Percentiles rank a stretch among this genome's conserved stretches.
Conservation (phyloP, 805 yeast genomes). For the Cyberlindnera misumaiensis region DNA sequence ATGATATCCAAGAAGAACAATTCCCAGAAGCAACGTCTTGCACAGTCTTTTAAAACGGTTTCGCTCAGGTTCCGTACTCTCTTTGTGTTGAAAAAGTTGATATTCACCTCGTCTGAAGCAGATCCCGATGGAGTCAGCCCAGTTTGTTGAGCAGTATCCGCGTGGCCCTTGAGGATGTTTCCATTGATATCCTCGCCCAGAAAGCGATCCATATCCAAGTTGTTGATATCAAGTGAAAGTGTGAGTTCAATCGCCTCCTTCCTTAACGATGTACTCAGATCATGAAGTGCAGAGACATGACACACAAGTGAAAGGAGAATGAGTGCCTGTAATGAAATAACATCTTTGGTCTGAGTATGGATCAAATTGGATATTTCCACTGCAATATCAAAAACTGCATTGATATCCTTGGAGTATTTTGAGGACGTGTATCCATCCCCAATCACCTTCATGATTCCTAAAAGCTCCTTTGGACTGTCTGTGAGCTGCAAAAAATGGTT, state of each 20-base stretch:
- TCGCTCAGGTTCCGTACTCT: conserved; percentile 19
- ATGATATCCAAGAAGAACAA: conserved; percentile 43
- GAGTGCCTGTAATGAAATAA: conserved; percentile 37
- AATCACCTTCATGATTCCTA: conserved; percentile 40
- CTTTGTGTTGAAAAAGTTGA: conserved; percentile 18
- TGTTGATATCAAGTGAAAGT: conserved; percentile 31
- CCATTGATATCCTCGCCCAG: conserved; percentile 22
- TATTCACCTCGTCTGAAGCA: conserved; percentile 15
- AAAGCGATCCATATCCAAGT: conserved; percentile 28
- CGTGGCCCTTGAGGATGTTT: conserved; percentile 1
- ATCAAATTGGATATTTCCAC: conserved; percentile 26
- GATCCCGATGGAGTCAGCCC: conserved; percentile 12
- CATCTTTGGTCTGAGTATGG: conserved; percentile 29
- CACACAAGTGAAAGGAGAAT: conserved; percentile 36
- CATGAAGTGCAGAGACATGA: conserved; percentile 47
- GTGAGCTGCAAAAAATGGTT: conserved; percentile 25
- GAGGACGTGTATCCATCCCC: conserved; percentile 40
- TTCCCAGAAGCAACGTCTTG: conserved; percentile 47
- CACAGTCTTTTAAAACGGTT: conserved; percentile 20
- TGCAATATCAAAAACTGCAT: conserved; percentile 32
- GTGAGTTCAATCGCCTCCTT: conserved; percentile 35
- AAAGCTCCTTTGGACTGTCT: conserved; percentile 33
- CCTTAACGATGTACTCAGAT: conserved; percentile 35
- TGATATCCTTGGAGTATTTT: conserved; percentile 32
- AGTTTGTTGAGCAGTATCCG: conserved; percentile 5